Evolutionary conservation across 345 rosid species (phyloP), one percentile per base, ranked within the genome.

Genomic region (Limnanthes douglasii): DNA sequence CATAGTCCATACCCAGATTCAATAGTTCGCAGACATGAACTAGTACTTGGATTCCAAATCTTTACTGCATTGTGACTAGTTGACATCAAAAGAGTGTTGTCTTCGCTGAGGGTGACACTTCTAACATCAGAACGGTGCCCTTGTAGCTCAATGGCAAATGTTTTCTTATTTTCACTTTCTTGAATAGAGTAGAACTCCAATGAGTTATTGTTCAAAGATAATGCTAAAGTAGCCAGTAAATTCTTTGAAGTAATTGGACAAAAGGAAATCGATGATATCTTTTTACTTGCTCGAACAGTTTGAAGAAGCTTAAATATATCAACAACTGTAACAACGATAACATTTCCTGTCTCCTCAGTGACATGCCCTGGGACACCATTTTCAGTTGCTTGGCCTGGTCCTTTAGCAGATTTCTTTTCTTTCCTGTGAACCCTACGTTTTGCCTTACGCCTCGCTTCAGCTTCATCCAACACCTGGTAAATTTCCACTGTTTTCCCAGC

Each of bases 81-180:
- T 58, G 98, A 84, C 94, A 88, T 65, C 64, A 88, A 60, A 49
- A 84, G 75, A 20, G 68, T 70, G 61, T 70, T 88, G 54, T 88
- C 95, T 39, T 78, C 63, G 57, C 86, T 83, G 49, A 88, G 92
- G 34, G 95, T 61, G 37, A 84, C 65, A 39, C 98, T 88, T 59
- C 98, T 77, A 51, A 88, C 76, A 48, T 73, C 95, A 45, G 95
- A 74, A 33, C 98, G 84, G 54, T 88, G 93, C 37, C 98, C 98
- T 30, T 76, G 81, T 17, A 79, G 86, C 41, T 88, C 98, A 62
- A 88, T 76, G 58, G 73, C 48, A 36, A 65, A 59, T 44, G 62
- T 43, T 67, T 68, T 79, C 41, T 60, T 61, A 31, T 51, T 59
- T 32, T 47, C 47, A 41, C 46, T 49, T 48, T 73, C 48, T 49